Base-by-base conservation (phyloP, 345 rosid genomes). In the Draba incana region DNA sequence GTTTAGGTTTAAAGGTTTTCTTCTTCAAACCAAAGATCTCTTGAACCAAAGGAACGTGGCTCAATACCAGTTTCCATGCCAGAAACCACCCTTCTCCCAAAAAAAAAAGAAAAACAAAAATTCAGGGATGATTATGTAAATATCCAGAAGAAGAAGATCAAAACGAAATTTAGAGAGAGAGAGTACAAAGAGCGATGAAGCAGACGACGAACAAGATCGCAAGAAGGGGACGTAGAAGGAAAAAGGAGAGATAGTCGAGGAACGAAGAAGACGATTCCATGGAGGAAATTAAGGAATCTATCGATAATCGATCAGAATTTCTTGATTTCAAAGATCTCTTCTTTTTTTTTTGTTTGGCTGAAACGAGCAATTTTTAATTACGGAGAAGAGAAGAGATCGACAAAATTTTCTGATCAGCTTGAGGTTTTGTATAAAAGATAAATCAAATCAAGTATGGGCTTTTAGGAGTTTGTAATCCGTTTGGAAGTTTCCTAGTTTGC, bases 1-100 rank as follows among this genome's bases (percentile, higher is more conserved):
- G 94, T 74, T 88, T 90, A 0, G 88, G 82, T 63, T 68, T 81
- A 44, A 75, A 8, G 14, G 74, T 61, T 53, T 86, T 87, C 78
- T 88, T 84, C 57, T 76, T 79, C 71, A 88, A 77, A 13, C 95
- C 96, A 56, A 87, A 90, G 31, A 90, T 82, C 75, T 93, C 98
- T 77, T 90, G 95, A 24, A 88, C 88, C 48, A 88, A 49, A 63
- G 96, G 97, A 23, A 87, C 97, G 57, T 93, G 96, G 42, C 84
- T 89, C 72, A 93, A 80, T 55, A 90, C 86, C 12, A 90, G 78
- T 83, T 90, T 90, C 96, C 97, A 93, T 15, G 97, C 96, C 79
- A 90, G 65, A 64, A 68, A 59, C 98, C 96, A 93, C 38, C 98
- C 98, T 90, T 70, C 41, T 24, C 48, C 3, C 3, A 56, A 15